Percentiles rank a stretch among this genome's conserved stretches.
phyloP scores from a whole-genome alignment of 164 flowering plant species.

The Nelumbo lutea region DNA sequence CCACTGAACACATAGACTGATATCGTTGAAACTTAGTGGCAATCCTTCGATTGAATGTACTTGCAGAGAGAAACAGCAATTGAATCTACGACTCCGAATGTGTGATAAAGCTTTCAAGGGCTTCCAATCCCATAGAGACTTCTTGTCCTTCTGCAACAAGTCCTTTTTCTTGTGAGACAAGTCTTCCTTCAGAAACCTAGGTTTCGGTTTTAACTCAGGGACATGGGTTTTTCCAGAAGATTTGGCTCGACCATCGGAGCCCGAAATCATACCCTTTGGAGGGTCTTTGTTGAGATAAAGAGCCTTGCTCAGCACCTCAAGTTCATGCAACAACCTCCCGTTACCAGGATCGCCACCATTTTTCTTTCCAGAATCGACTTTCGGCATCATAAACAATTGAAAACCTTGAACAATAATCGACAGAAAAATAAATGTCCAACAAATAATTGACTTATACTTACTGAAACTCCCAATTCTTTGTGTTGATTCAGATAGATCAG shows the following conservation, averaged over 20 bases:
- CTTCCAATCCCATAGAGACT: slow-evolving; percentile 78
- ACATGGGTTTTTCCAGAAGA: slow-evolving; percentile 38
- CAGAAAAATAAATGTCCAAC: neutral
- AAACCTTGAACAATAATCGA: neutral
- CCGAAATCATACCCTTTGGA: slow-evolving; percentile 22
- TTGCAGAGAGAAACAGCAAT: slow-evolving; percentile 64
- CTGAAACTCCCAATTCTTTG: neutral
- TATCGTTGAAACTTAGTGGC: slow-evolving; percentile 38
- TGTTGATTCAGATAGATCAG: neutral
- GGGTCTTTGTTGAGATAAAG: slow-evolving; percentile 44
- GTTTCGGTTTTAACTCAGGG: slow-evolving; percentile 33
- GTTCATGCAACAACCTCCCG: slow-evolving; percentile 59
- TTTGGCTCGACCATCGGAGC: slow-evolving; percentile 24
- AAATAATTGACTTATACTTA: neutral
- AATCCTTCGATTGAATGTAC: slow-evolving; percentile 73
- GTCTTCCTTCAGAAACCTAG: slow-evolving; percentile 24
- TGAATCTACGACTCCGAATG: slow-evolving; percentile 48
- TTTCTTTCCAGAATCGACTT: slow-evolving; percentile 45
- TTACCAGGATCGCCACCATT: slow-evolving; percentile 35
- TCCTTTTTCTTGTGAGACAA: slow-evolving; percentile 28
- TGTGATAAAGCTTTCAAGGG: slow-evolving; percentile 64
- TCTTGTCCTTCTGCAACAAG: slow-evolving; percentile 36
- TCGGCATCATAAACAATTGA: slow-evolving; percentile 44
- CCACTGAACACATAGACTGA: slow-evolving; percentile 69
- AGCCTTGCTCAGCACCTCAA: slow-evolving; percentile 78